phyloP scores from a whole-genome alignment of 2,329 filamentous ascomycete genomes.

The Verruconis gallopava region DNA sequence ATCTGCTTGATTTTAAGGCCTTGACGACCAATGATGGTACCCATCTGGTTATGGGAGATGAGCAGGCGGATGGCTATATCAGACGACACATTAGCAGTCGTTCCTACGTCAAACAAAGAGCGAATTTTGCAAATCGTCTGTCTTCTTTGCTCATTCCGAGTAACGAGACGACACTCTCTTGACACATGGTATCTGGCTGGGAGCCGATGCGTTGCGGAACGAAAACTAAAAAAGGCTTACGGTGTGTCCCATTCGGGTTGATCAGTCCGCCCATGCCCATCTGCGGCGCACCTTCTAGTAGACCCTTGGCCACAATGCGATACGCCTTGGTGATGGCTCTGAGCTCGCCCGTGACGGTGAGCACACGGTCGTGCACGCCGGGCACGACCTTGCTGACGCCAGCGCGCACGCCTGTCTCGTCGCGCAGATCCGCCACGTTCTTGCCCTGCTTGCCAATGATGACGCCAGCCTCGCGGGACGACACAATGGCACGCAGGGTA shows the following conservation, averaged over 20 bases:
- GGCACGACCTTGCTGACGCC: conserved; percentile 98
- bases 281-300: conserved; percentile 85
- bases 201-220: no score
- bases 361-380: conserved; percentile 89
- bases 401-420: conserved; percentile 95
- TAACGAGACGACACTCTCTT: no score
- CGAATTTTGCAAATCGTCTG: neutral
- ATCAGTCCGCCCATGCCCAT: conserved; percentile 93
- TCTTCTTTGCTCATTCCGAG: neutral
- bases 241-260: conserved; percentile 79
- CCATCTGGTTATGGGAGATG: conserved; percentile 99
- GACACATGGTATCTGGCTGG: no score
- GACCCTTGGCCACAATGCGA: conserved; percentile 76
- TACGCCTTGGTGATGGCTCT: conserved; percentile 87
- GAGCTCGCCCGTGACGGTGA: conserved; percentile 86
- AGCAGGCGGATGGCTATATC: conserved; percentile 94
- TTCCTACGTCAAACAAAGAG: no score
- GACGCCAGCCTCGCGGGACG: conserved; percentile 95
- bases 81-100: no score
- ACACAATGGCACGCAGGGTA: conserved; percentile 93
- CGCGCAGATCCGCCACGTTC: conserved; percentile 92
- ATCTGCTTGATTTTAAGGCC: conserved; percentile 99
- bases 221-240: conserved; percentile 43
- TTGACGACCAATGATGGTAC: conserved; percentile 93
- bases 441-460: conserved; percentile 99